Conservation (phyloP, 495 filamentous ascomycete species). For the Trichocladium uniseriatum region DNA sequence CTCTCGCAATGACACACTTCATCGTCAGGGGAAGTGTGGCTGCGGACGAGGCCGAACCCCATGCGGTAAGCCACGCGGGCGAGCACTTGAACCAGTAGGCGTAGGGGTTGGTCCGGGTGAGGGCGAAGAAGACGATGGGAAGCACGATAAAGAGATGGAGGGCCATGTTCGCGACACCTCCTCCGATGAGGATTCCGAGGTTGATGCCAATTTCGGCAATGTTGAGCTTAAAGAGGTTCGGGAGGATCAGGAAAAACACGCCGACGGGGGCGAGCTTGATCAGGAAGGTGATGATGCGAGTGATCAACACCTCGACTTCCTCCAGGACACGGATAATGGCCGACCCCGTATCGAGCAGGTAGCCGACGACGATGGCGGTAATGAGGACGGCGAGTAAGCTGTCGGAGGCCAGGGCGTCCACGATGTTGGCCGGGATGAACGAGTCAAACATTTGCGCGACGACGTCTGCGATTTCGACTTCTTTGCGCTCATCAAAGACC, state of each 20-base stretch:
- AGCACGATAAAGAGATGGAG: conserved; percentile 25
- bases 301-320: conserved; percentile 25
- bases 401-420: conserved; percentile 24
- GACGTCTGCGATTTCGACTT: conserved; percentile 16
- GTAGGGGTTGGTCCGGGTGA: conserved; percentile 20
- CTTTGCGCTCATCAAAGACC: conserved; percentile 8
- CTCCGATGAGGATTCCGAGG: conserved; percentile 25
- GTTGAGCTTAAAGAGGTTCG: conserved; percentile 26
- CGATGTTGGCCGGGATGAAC: conserved; percentile 24
- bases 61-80: conserved; percentile 25
- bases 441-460: conserved; percentile 26
- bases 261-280: conserved; percentile 29
- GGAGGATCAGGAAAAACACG: conserved; percentile 29
- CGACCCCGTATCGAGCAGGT: conserved; percentile 15
- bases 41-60: conserved; percentile 23
- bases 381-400: conserved; percentile 21
- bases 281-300: conserved; percentile 23
- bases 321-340: conserved; percentile 11
- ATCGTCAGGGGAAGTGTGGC: conserved; percentile 24
- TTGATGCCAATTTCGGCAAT: conserved; percentile 23
- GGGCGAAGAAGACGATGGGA: conserved; percentile 19
- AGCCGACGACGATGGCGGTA: conserved; percentile 18
- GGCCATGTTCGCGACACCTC: conserved; percentile 17
- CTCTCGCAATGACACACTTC: conserved; percentile 7
- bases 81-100: conserved; percentile 21